phyloP scores from a whole-genome alignment of 2,329 filamentous ascomycete genomes.

The Alternaria sp. region DNA sequence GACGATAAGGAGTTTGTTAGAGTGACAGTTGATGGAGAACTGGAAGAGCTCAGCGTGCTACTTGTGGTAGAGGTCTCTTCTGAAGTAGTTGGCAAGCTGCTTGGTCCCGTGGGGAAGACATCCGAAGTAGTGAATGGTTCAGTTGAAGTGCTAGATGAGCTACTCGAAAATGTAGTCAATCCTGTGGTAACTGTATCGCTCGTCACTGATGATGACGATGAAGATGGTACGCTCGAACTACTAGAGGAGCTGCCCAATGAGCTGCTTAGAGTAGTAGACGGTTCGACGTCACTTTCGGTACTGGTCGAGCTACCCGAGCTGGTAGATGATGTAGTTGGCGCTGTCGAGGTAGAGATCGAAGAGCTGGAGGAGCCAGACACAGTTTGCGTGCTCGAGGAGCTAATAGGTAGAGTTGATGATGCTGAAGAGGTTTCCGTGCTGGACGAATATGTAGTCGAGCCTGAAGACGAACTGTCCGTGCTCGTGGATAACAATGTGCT shows the following conservation, averaged over 20 bases:
- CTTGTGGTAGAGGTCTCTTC: background rate
- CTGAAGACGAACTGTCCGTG: constrained; percentile 5
- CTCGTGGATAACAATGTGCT: background rate
- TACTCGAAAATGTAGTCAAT: background rate
- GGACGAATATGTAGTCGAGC: background rate
- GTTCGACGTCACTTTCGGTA: background rate
- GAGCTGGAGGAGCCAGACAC: background rate
- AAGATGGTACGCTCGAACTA: constrained; percentile 1
- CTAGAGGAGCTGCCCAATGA: background rate
- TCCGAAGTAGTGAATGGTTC: background rate
- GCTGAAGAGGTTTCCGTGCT: background rate
- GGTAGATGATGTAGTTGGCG: background rate
- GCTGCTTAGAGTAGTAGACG: background rate
- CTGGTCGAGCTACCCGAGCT: background rate
- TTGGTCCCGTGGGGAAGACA: constrained; percentile 2
- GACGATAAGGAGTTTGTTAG: background rate
- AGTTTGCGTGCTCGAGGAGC: constrained; percentile 2
- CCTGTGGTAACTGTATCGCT: background rate
- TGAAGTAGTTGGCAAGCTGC: constrained; percentile 2
- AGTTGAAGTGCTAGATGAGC: constrained; percentile 3
- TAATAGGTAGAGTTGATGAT: constrained; percentile 3
- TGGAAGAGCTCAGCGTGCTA: constrained; percentile 2
- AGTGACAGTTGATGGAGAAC: background rate
- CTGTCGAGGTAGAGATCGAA: constrained; percentile 1
- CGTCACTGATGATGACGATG: background rate